Conservation (phyloP, 1,139 yeast species). For the Candida anutae region DNA sequence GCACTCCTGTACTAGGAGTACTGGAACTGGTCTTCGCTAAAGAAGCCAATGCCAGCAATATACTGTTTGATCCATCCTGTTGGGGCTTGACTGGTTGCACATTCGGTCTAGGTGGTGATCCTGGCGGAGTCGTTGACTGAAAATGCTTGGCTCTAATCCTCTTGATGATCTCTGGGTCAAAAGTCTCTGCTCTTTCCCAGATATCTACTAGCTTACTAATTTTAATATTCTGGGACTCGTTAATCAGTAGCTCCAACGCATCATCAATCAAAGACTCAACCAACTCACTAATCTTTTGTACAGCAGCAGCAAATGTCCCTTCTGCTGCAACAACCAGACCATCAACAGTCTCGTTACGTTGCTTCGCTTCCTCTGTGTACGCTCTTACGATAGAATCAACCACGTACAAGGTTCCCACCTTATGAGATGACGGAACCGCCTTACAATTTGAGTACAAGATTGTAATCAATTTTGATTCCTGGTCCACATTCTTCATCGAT, state of each 20-base stretch:
- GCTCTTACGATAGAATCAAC: constrained; percentile 90
- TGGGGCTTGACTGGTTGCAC: constrained; percentile 17
- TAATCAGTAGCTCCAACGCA: constrained; percentile 46
- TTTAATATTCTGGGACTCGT: constrained; percentile 55
- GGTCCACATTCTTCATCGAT: constrained; percentile 61
- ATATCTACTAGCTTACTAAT: constrained; percentile 79
- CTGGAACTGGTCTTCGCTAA: constrained; percentile 31
- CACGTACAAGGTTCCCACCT: constrained; percentile 84
- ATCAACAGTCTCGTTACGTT: constrained; percentile 37
- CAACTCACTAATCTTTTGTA: constrained; percentile 50
- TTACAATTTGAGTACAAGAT: constrained; percentile 62
- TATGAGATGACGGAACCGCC: constrained; percentile 71
- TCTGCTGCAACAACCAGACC: constrained; percentile 50
- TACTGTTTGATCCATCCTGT: constrained; percentile 38
- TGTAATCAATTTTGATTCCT: constrained; percentile 53
- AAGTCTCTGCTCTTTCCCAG: constrained; percentile 86
- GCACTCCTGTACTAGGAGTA: constrained; percentile 19
- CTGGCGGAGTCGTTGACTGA: constrained; percentile 50
- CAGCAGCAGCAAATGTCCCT: constrained; percentile 74
- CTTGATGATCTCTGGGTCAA: constrained; percentile 48
- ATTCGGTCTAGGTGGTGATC: constrained; percentile 39
- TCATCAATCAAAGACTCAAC: constrained; percentile 54
- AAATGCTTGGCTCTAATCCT: constrained; percentile 56
- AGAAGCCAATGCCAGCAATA: constrained; percentile 59
- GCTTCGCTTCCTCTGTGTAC: constrained; percentile 67